A percentile compares a stretch with the other conserved stretches of the same genome.
Conservation (phyloP, 495 filamentous ascomycete species). For the Jackrogersella multiformis region DNA sequence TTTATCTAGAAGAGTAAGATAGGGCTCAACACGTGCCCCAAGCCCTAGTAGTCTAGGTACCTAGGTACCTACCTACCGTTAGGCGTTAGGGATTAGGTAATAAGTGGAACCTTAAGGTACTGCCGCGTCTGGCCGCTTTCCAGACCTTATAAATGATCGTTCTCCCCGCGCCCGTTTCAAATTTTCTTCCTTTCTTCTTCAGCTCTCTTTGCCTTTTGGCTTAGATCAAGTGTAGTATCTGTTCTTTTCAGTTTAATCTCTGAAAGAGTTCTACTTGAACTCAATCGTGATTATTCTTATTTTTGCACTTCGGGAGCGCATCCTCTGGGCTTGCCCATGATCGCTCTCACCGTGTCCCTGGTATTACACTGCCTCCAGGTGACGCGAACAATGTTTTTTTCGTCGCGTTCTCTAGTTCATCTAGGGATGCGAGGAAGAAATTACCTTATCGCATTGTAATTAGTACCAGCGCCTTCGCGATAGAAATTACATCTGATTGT, state of each 20-base stretch:
- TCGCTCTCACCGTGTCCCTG: slow-evolving; percentile 78
- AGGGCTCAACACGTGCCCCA: too few species aligned
- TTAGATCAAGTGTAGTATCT: slow-evolving; percentile 99
- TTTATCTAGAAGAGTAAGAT: too few species aligned
- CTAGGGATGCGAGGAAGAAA: slow-evolving; percentile 72
- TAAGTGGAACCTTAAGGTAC: neutral
- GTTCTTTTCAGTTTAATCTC: slow-evolving; percentile 99
- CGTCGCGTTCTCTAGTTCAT: slow-evolving; percentile 61
- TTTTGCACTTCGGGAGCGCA: slow-evolving; percentile 66
- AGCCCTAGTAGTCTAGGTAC: too few species aligned
- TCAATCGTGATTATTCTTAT: slow-evolving; percentile 87
- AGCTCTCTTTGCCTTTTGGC: slow-evolving; percentile 74
- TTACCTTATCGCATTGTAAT: neutral
- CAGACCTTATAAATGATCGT: slow-evolving; percentile 38
- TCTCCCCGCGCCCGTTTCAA: slow-evolving; percentile 25
- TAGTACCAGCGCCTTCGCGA: too few species aligned
- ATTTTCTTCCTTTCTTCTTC: slow-evolving; percentile 50
- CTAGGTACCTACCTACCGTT: neutral
- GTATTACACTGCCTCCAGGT: slow-evolving; percentile 87
- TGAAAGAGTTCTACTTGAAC: slow-evolving; percentile 71
- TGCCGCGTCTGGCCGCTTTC: slow-evolving; percentile 18
- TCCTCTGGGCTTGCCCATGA: slow-evolving; percentile 88
- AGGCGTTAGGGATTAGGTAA: too few species aligned
- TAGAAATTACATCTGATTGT: too few species aligned
- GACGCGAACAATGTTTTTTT: slow-evolving; percentile 77